Evolutionary conservation across 495 filamentous ascomycete genomes (phyloP).

Genomic region (Hypoxylon crocopeplum): DNA sequence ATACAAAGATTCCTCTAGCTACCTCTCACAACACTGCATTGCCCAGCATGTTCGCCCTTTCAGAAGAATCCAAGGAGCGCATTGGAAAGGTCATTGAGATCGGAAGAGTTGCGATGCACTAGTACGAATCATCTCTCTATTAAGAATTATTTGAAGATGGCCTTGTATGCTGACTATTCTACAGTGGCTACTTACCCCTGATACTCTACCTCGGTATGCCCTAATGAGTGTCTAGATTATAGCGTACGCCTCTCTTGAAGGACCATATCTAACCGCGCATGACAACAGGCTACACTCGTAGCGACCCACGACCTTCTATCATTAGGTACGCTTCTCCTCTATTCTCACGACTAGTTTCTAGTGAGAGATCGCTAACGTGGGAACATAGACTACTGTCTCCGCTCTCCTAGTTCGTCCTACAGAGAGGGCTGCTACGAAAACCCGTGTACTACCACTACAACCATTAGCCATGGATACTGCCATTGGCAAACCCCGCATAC

Average conservation of each 20-base stretch:
- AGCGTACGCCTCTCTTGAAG: background rate
- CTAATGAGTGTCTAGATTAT: slow-evolving; percentile 11
- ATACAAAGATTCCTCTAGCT: background rate
- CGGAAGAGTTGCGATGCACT: slow-evolving; percentile 94
- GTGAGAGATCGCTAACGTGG: background rate
- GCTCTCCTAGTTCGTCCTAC: slow-evolving; percentile 56
- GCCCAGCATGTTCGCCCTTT: slow-evolving; percentile 80
- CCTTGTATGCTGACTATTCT: slow-evolving; percentile 6
- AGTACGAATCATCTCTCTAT: slow-evolving; percentile 62
- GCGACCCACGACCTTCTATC: slow-evolving; percentile 87
- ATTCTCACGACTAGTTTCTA: slow-evolving; percentile 3
- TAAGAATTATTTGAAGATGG: background rate
- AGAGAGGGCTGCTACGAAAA: background rate
- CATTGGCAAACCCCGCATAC: background rate
- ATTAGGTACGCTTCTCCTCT: slow-evolving; percentile 72
- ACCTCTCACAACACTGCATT: background rate
- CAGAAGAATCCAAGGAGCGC: slow-evolving; percentile 98
- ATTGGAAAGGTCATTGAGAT: slow-evolving; percentile 94
- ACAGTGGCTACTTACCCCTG: slow-evolving; percentile 92
- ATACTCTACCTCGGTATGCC: slow-evolving; percentile 95
- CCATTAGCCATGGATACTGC: background rate
- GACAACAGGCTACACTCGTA: slow-evolving; percentile 83
- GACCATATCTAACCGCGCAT: slow-evolving; percentile 30
- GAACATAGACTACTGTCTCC: slow-evolving; percentile 72
- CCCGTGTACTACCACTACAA: slow-evolving; percentile 1